phyloP scores from a whole-genome alignment of 176 grass and related monocot species.

The Thinopyrum elongatum region DNA sequence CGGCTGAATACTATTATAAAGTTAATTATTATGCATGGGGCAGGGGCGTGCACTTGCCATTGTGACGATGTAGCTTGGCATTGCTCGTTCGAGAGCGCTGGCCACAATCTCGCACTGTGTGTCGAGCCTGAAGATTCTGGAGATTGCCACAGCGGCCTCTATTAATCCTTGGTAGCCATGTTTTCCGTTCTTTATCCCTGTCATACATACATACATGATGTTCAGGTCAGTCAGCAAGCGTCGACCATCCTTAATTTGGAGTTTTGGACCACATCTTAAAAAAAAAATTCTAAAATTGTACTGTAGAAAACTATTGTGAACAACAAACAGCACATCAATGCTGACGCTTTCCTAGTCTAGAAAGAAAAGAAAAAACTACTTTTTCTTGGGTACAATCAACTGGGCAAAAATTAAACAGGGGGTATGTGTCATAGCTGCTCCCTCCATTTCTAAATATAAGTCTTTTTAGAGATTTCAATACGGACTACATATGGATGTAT shows the following conservation, averaged over 20 bases:
- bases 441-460: too few relatives aligned
- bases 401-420: not conserved
- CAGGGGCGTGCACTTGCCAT: conserved; percentile 51
- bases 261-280: too few relatives aligned
- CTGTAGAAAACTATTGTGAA: not conserved
- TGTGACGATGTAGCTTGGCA: conserved; percentile 61
- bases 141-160: conserved; percentile 54
- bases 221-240: not conserved
- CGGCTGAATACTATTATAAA: not conserved
- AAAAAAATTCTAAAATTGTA: too few relatives aligned
- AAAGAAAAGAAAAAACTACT: not conserved
- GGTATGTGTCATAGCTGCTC: too few relatives aligned
- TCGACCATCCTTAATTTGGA: not conserved
- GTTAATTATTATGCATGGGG: not conserved
- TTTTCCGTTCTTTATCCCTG: conserved; percentile 66
- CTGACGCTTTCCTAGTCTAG: not conserved
- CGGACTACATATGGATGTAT: too few relatives aligned
- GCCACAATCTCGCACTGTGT: conserved; percentile 59
- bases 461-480: too few relatives aligned
- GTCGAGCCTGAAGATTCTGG: conserved; percentile 42
- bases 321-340: not conserved
- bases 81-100: conserved; percentile 52
- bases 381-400: not conserved
- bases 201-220: not conserved
- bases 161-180: conserved; percentile 79